These are phyloP conservation scores for Amanita brunnescens DNA, from an alignment of 768 basidiomycete genomes.

Conservation along the genomic window DNA sequence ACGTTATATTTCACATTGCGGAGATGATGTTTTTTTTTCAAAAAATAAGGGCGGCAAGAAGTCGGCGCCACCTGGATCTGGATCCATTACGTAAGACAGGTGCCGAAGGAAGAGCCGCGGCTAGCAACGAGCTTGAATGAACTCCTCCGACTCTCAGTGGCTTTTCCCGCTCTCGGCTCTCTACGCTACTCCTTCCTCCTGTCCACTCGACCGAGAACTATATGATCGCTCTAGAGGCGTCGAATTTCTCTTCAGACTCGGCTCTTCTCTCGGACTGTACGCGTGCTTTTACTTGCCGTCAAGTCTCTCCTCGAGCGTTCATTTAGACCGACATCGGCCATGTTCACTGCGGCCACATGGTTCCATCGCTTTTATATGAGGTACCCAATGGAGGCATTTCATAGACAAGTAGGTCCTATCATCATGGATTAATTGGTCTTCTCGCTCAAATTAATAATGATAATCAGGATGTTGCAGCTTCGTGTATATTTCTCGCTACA, in stretches of 20 bases:
- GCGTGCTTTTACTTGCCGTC: slow-evolving; percentile 23
- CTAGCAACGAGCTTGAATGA: slow-evolving; percentile 9
- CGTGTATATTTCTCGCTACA: slow-evolving; percentile 84
- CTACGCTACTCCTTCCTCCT: slow-evolving; percentile 46
- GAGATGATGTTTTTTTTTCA: too few relatives aligned
- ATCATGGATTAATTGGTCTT: slow-evolving; percentile 6
- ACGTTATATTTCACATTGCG: too few relatives aligned
- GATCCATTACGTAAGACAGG: slow-evolving; percentile 7
- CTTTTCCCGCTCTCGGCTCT: slow-evolving; percentile 57
- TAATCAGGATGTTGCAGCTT: slow-evolving; percentile 69
- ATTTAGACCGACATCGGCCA: slow-evolving; percentile 65
- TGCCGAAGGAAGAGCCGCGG: neutral
- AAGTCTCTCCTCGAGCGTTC: slow-evolving; percentile 11
- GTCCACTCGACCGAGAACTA: slow-evolving; percentile 59
- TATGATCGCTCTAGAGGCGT: slow-evolving; percentile 76
- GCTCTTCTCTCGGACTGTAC: slow-evolving; percentile 68
- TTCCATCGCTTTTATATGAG: slow-evolving; percentile 91
- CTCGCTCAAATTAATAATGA: slow-evolving; percentile 6
- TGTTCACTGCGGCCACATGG: slow-evolving; percentile 85
- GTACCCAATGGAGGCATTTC: slow-evolving; percentile 73
- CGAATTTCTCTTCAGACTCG: slow-evolving; percentile 79
- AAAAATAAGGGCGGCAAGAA: too few relatives aligned
- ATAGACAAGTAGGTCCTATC: slow-evolving; percentile 54
- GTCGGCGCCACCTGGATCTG: neutral
- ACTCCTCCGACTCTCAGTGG: slow-evolving; percentile 49